Evolutionary conservation across 192 early-diverging fungal species (phyloP).

Genomic region (Backusella circina): DNA sequence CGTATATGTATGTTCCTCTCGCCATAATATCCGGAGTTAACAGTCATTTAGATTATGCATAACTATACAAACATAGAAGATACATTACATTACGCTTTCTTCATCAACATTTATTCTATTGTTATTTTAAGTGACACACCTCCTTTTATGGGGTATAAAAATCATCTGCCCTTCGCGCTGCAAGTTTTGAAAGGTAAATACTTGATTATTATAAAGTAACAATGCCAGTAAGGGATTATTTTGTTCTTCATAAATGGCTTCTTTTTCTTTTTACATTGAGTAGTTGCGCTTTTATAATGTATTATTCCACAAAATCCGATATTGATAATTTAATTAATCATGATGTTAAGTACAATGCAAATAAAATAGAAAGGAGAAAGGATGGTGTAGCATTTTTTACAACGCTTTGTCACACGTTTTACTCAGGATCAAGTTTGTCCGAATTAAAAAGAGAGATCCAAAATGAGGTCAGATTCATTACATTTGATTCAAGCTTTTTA

Average conservation of each 20-base stretch:
- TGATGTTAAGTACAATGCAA: not conserved
- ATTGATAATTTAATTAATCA: not conserved
- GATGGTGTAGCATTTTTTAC: not conserved
- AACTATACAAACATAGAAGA: not conserved
- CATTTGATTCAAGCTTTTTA: not conserved
- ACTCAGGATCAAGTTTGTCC: not conserved
- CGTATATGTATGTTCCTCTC: not conserved
- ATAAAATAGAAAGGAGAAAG: not conserved
- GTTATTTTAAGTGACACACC: not conserved
- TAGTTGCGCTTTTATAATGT: not conserved
- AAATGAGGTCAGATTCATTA: not conserved
- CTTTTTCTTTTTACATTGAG: not conserved
- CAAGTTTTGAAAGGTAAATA: not conserved
- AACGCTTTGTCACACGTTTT: not conserved
- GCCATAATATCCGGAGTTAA: not conserved
- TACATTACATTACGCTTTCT: not conserved
- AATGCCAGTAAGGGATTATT: not conserved
- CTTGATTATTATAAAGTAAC: not conserved
- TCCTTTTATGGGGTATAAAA: not conserved
- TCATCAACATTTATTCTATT: not conserved
- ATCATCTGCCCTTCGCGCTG: not conserved
- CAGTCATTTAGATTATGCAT: not conserved
- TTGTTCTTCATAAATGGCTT: not conserved
- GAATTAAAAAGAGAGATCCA: not conserved
- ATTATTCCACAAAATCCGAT: not conserved